These are phyloP conservation scores for Tarenaya hassleriana DNA, from an alignment of 345 rosid species.

Conservation along the genomic window DNA sequence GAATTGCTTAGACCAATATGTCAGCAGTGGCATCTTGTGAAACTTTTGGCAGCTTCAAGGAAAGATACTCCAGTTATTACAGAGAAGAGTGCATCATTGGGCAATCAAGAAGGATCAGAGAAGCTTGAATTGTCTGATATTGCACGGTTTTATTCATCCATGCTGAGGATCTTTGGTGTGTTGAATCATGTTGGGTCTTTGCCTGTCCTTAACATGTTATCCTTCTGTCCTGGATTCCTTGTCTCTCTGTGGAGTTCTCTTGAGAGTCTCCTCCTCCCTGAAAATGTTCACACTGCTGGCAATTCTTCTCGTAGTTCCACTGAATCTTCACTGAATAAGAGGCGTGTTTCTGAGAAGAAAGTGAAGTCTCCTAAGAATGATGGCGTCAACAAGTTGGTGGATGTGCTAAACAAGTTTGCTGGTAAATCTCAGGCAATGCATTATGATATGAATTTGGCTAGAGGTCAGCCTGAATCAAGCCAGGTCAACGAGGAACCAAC, in stretches of 20 bases:
- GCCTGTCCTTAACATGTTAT: constrained; percentile 83
- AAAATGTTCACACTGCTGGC: constrained; percentile 20
- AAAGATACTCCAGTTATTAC: constrained; percentile 25
- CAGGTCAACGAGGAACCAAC: constrained; percentile 34
- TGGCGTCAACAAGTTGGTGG: constrained; percentile 61
- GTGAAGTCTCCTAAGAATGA: constrained; percentile 47
- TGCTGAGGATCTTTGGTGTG: constrained; percentile 67
- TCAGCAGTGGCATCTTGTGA: constrained; percentile 88
- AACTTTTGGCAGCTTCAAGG: constrained; percentile 54
- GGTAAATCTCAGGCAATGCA: constrained; percentile 55
- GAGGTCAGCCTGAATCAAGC: constrained; percentile 33
- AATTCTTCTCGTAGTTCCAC: constrained; percentile 18
- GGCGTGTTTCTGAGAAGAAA: constrained; percentile 35
- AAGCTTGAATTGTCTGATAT: constrained; percentile 59
- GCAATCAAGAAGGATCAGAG: constrained; percentile 27
- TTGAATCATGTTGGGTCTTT: constrained; percentile 61
- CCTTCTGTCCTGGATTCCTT: constrained; percentile 84
- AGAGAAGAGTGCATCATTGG: constrained; percentile 24
- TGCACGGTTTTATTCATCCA: constrained; percentile 69
- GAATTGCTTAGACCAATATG: constrained; percentile 66
- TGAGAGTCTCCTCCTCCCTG: constrained; percentile 47
- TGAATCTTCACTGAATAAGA: constrained; percentile 36
- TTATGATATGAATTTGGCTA: constrained; percentile 28
- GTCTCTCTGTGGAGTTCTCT: constrained; percentile 56
- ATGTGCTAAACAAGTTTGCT: constrained; percentile 61